These are phyloP conservation scores for Stentor coeruleus DNA, from an alignment of 73 alveolate genomes.

Conservation along the genomic window DNA sequence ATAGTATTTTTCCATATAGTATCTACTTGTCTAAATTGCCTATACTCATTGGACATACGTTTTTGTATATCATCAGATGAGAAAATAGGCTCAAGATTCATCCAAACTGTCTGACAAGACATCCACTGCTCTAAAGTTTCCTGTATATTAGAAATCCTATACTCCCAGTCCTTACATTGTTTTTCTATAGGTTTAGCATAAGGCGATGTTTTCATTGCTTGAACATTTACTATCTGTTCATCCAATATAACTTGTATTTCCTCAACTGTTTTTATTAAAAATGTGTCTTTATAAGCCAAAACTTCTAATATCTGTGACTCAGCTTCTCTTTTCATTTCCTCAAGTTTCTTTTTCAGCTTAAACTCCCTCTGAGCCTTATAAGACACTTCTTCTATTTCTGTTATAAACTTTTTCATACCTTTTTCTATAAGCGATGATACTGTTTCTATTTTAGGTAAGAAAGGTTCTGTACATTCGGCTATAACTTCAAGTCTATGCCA, in stretches of 20 bases:
- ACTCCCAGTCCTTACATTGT: constrained; percentile 78
- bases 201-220: constrained; percentile 77
- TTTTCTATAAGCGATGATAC: constrained; percentile 71
- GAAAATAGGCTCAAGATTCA: constrained; percentile 98
- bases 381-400: constrained; percentile 81
- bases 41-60: constrained; percentile 81
- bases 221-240: constrained; percentile 67
- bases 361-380: constrained; percentile 77
- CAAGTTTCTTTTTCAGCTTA: constrained; percentile 65
- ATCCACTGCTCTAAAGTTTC: constrained; percentile 94
- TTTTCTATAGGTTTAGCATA: constrained; percentile 60
- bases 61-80: constrained; percentile 98
- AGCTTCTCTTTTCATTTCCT: constrained; percentile 57
- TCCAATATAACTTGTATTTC: constrained; percentile 70
- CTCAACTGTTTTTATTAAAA: constrained; percentile 66
- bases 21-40: constrained; percentile 77
- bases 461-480: constrained; percentile 38
- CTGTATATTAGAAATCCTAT: constrained; percentile 73
- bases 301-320: constrained; percentile 59
- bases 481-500: constrained; percentile 91
- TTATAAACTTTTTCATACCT: constrained; percentile 69
- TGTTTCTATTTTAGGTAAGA: constrained; percentile 71
- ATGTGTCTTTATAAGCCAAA: constrained; percentile 58
- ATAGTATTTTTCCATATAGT: constrained; percentile 83
- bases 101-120: constrained; percentile 93